Base-by-base conservation (phyloP, 768 basidiomycete species). In the Aureoboletus auriporus region DNA sequence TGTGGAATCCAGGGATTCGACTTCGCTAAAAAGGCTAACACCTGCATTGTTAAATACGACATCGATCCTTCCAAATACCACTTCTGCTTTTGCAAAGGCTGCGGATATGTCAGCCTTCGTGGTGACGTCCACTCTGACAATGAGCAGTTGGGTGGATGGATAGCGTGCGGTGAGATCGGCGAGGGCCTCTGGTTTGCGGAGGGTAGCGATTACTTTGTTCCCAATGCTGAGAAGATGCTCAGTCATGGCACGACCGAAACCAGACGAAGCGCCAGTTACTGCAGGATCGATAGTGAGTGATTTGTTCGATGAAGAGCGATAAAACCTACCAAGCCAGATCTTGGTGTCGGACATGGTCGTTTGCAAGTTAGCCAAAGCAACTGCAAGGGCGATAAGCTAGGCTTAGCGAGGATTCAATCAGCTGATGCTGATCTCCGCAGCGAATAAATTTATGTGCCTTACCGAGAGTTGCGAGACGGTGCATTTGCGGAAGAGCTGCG, bases 171-270 rank as follows among this genome's bases (percentile, higher is more conserved):
- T 26, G 11, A 71, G 61, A 28, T 62, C 59, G 12, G 50, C 50
- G 38, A 76, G 55, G 13, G 44, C 59, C 8, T 55, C 63, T 7
- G 72, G 72, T 23, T 58, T 68, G 45, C 74, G 74, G 12, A 73
- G 62, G 14, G 74, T 72, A 13, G 77, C 75, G 42, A 73, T 57
- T 30, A 66, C 74, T 8, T 54, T 69, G 49, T 72, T 66, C 10
- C 74, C 71, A 3, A 55, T 52, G 33, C 43, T 42, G 34, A 77
- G 67, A 28, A 64, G 65, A 16, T 47, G 29, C 49, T 72, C 68
- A 9, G 62, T 59, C 46, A 69, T 59, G 11, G 50, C 45, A 4
- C 63, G 64, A 6, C 74, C 73, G 44, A 76, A 67, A 13, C 75
- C 71, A 10, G 69, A 62, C 5, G 69, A 70, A 7, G 67, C 54